Conservation (phyloP, 768 basidiomycete genomes). For the Podaxis sp. region DNA sequence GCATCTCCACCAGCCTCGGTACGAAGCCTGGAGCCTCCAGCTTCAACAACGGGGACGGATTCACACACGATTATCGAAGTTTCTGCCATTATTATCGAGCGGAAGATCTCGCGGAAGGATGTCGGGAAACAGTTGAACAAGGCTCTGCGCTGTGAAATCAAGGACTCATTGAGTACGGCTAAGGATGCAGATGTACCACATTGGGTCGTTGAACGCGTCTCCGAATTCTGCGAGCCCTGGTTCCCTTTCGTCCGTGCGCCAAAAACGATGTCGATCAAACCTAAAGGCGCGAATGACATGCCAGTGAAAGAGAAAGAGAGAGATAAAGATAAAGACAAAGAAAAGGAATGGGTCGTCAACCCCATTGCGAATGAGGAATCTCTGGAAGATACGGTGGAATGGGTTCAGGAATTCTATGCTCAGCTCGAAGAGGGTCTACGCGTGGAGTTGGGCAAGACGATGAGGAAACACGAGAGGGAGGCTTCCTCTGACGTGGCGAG, state of each 20-base stretch:
- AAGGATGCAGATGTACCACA: constrained; percentile 22
- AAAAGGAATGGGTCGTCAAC: constrained; percentile 42
- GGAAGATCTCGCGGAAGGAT: constrained; percentile 50
- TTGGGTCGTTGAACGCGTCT: constrained; percentile 64
- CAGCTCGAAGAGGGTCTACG: constrained; percentile 64
- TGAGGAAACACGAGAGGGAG: neutral
- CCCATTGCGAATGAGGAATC: constrained; percentile 34
- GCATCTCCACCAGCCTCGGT: constrained; percentile 30
- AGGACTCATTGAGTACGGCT: constrained; percentile 33
- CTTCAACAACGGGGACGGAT: constrained; percentile 24
- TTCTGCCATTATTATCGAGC: constrained; percentile 57
- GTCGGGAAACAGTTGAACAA: constrained; percentile 52
- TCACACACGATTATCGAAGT: constrained; percentile 40
- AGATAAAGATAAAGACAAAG: constrained; percentile 21
- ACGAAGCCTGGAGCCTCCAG: constrained; percentile 26
- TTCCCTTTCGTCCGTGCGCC: constrained; percentile 49
- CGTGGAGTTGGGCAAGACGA: constrained; percentile 18
- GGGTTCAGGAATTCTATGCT: constrained; percentile 72
- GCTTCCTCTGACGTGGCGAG: neutral
- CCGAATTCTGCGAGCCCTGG: constrained; percentile 50
- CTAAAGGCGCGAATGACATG: constrained; percentile 17
- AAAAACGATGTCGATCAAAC: neutral
- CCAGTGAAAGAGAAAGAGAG: neutral
- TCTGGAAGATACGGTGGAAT: constrained; percentile 50
- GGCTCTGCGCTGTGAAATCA: constrained; percentile 55